These are phyloP conservation scores for Kwoniella botswanensis DNA, from an alignment of 768 basidiomycete genomes.

Conservation along the genomic window DNA sequence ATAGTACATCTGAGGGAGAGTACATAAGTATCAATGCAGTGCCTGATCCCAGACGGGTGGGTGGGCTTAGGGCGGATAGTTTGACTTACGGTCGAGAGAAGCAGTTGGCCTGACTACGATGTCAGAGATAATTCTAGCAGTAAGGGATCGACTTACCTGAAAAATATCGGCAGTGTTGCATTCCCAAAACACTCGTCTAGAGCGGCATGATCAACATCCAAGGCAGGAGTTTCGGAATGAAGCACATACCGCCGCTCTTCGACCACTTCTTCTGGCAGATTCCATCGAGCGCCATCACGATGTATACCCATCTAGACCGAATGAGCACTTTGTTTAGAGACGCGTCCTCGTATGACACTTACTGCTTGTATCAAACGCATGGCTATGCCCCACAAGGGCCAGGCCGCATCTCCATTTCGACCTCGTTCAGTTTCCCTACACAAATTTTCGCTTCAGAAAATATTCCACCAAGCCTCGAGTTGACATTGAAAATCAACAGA, in stretches of 20 bases:
- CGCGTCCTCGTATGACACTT: not conserved
- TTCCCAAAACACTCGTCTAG: conserved; percentile 30
- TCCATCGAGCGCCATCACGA: conserved; percentile 23
- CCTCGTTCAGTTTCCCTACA: conserved; percentile 30
- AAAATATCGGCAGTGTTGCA: conserved; percentile 15
- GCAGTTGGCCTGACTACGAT: not conserved
- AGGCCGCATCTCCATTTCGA: conserved; percentile 33
- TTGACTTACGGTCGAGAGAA: no score
- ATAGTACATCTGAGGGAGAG: no score
- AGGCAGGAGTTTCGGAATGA: not conserved
- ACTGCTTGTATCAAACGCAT: conserved; percentile 30
- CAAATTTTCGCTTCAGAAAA: not conserved
- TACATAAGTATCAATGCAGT: no score
- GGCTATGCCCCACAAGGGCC: conserved; percentile 39
- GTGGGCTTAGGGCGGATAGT: no score
- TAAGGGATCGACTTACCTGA: conserved; percentile 4
- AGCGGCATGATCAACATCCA: not conserved
- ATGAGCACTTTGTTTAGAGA: not conserved
- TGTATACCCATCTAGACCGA: conserved; percentile 24
- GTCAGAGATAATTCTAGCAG: not conserved
- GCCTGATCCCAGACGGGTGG: no score
- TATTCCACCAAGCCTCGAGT: not conserved
- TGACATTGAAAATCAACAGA: not conserved
- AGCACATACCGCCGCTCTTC: conserved; percentile 20
- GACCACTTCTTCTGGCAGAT: conserved; percentile 23